These are phyloP conservation scores for Trichoderma asperellum DNA, from an alignment of 2,329 filamentous ascomycete genomes.

Conservation along the genomic window DNA sequence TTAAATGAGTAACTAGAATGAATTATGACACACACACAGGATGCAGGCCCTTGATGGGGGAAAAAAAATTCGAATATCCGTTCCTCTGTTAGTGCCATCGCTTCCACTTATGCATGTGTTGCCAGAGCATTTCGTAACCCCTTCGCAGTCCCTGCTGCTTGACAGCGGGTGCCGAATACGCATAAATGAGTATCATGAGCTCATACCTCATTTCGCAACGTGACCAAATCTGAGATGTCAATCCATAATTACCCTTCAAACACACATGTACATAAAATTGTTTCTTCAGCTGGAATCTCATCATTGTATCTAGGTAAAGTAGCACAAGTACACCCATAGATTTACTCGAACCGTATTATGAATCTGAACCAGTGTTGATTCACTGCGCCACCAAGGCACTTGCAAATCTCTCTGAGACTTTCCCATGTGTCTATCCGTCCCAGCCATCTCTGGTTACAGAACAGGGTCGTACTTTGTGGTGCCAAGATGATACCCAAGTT, in stretches of 20 bases:
- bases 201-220: not conserved
- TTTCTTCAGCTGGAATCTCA: not conserved
- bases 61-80: not conserved
- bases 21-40: not conserved
- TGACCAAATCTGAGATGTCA: not conserved
- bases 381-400: conserved; percentile 9
- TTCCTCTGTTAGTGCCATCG: not conserved
- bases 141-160: not conserved
- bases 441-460: not conserved
- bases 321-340: not conserved
- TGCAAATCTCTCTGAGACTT: conserved; percentile 15
- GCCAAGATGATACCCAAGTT: not conserved
- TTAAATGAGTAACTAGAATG: not conserved
- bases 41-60: not conserved
- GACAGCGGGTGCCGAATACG: not conserved
- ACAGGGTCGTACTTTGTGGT: not conserved
- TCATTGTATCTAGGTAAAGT: not conserved
- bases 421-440: conserved; percentile 9
- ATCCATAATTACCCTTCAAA: not conserved
- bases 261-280: not conserved
- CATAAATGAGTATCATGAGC: not conserved
- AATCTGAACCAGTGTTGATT: not conserved
- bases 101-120: not conserved
- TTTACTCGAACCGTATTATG: not conserved
- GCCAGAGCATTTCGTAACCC: not conserved